Evolutionary conservation across 2,329 filamentous ascomycete genomes (phyloP), one percentile per base, ranked within the genome.

Genomic region (Neonectria punicea): DNA sequence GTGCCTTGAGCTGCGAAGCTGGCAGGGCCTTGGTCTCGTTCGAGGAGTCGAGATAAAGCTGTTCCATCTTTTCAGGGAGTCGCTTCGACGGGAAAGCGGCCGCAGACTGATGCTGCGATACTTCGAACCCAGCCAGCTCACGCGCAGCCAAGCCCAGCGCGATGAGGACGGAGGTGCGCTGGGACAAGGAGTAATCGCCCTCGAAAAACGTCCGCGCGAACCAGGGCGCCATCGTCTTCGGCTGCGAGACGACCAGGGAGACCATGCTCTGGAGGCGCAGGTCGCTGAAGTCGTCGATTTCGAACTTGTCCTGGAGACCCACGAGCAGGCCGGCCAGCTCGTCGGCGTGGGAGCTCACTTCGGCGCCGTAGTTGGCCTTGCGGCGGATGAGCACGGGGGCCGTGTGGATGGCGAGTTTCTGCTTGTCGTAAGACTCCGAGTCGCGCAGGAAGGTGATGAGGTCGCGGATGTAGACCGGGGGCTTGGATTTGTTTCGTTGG

Each of bases 381-480:
- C 95, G 90, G 6, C 95, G 90, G 68, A 99, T 97, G 5, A 99
- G 84, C 0, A 86, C 78, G 1, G 94, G 89, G 0, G 94, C 94
- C 1, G 92, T 93, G 20, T 87, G 84, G 18, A 99, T 82, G 3
- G 91, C 94, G 10, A 98, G 82, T 63, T 91, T 90, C 75, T 98
- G 93, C 32, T 90, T 90, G 71, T 98, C 94, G 70, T 94, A 93
- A 69, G 91, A 92, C 50, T 98, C 93, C 0, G 88, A 89, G 70
- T 97, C 93, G 53, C 92, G 87, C 3, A 99, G 84, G 74, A 91
- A 94, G 8, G 84, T 77, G 59, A 98, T 90, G 11, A 98, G 85
- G 72, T 97, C 93, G 50, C 94, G 89, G 65, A 98, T 91, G 74
- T 98, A 98, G 1, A 99, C 94, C 1, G 96, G 96, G 0, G 93